Evolutionary conservation across 805 yeast species (phyloP).

Genomic region (Yarrowia yakushimensis): DNA sequence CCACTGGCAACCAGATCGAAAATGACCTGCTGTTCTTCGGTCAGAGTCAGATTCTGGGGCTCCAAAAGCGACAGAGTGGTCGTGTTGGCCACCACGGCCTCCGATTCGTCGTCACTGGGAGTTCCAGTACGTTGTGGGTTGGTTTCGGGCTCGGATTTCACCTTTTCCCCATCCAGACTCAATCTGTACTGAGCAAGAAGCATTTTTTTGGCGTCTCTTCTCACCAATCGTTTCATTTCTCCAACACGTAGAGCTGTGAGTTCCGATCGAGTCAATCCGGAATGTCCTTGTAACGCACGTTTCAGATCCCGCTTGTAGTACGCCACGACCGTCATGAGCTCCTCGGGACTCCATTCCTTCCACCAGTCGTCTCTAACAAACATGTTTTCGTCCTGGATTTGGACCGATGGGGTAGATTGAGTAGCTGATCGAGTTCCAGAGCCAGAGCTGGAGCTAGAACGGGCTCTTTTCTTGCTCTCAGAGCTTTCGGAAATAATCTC

Average conservation of each 20-base stretch:
- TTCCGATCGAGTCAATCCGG: neutral
- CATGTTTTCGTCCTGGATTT: neutral
- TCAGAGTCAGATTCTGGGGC: neutral
- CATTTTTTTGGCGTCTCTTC: neutral
- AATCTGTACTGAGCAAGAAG: neutral
- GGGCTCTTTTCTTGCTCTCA: no score
- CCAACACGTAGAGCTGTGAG: neutral
- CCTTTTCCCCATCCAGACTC: no score
- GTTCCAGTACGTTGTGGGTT: no score
- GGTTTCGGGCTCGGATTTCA: no score
- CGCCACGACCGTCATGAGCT: neutral
- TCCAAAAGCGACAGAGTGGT: neutral
- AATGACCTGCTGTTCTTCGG: neutral
- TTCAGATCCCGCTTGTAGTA: neutral
- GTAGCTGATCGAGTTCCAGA: no score
- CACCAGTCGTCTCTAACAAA: slow-evolving; percentile 9
- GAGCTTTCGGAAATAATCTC: no score
- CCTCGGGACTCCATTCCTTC: neutral
- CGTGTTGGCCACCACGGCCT: neutral
- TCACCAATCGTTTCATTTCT: neutral
- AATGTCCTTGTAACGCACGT: neutral
- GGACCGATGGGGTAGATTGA: no score
- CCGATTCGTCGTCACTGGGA: neutral
- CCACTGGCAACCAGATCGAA: neutral
- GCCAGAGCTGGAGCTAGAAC: neutral